Evolutionary conservation across 2,329 filamentous ascomycete species (phyloP).

Genomic region (Aspergillus persii): DNA sequence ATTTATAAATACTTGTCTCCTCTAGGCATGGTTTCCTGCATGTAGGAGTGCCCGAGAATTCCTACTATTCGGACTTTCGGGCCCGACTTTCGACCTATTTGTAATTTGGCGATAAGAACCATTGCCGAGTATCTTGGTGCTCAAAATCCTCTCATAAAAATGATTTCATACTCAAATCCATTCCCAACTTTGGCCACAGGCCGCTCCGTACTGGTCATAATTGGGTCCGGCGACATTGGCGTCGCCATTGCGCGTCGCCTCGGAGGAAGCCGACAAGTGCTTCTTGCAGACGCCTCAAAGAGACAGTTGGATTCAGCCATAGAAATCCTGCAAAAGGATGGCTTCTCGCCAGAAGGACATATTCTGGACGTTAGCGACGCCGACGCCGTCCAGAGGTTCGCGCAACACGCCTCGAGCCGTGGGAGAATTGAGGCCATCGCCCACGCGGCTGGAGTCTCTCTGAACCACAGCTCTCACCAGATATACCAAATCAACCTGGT

Average conservation of each 20-base stretch:
- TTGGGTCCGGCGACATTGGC: constrained; percentile 9
- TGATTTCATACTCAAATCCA: neutral
- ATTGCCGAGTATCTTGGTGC: neutral
- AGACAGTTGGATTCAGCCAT: neutral
- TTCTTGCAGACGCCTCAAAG: constrained; percentile 5
- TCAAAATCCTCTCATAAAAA: neutral
- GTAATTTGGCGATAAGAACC: neutral
- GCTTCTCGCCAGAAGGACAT: neutral
- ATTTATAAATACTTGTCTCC: neutral
- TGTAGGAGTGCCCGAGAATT: neutral
- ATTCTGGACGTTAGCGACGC: constrained; percentile 1
- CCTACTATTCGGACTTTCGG: neutral
- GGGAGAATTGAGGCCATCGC: constrained; percentile 1
- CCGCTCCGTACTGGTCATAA: neutral
- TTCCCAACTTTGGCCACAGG: neutral
- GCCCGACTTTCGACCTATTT: neutral
- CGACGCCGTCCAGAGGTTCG: constrained; percentile 1
- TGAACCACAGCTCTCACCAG: neutral
- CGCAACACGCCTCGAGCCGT: neutral
- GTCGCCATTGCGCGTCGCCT: constrained; percentile 7
- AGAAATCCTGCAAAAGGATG: neutral
- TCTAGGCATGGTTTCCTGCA: neutral
- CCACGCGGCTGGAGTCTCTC: constrained; percentile 9
- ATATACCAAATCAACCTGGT: constrained; percentile 7
- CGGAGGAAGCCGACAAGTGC: neutral